Base-by-base conservation (phyloP, 768 basidiomycete genomes). In the Crepidotus variabilis region DNA sequence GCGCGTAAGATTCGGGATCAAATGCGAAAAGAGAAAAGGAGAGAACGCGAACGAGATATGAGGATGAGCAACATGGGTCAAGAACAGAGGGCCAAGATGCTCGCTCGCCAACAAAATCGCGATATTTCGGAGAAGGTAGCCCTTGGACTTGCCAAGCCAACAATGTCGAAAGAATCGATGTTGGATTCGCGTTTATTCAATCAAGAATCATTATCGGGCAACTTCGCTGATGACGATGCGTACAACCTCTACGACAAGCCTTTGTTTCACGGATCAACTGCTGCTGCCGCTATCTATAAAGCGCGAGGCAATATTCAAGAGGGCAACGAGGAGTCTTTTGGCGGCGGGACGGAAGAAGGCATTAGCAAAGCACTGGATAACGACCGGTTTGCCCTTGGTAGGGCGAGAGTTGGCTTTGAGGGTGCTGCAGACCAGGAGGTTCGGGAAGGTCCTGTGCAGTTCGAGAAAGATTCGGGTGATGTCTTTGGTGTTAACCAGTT, bases 61-160 rank as follows among this genome's bases (percentile, higher is more conserved):
- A 81, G 97, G 58, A 96, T 98, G 94, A 94, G 82, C 72, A 97
- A 98, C 67, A 99, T 99, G 97, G 97, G 97, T 22, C 83, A 88
- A 24, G 97, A 98, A 72, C 92, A 94, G 67, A 82, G 97, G 14
- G 94, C 97, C 36, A 98, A 97, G 77, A 86, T 92, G 82, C 78
- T 98, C 57, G 94, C 96, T 20, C 86, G 91, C 54, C 93, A 98
- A 63, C 94, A 97, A 74, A 96, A 98, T 69, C 92, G 97, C 65
- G 97, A 98, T 71, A 98, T 99, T 48, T 99, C 97, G 1, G 97
- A 99, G 75, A 98, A 99, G 79, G 87, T 99, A 52, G 97, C 97
- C 3, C 85, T 99, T 32, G 97, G 97, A 36, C 84, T 99, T 49
- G 97, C 97, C 32, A 99, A 98, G 71, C 97, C 97, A 6, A 94